Conservation (phyloP, 352 stramenopile species). For the Phytophthora meadii region DNA sequence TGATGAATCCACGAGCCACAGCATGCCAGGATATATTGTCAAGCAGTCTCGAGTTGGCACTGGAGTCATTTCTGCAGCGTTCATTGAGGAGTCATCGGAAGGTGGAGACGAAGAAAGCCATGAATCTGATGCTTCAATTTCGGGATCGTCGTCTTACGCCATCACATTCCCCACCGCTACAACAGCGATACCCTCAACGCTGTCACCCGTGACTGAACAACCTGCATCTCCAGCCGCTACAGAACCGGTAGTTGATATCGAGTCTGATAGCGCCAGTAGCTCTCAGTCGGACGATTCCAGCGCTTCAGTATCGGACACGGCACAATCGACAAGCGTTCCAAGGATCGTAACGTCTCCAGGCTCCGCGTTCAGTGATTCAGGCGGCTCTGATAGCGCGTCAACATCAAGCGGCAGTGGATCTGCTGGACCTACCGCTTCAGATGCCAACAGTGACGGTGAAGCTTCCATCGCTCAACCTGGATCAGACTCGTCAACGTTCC, state of each 20-base stretch:
- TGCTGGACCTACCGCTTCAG: background rate
- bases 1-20: conserved; percentile 12
- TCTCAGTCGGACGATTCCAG: conserved; percentile 12
- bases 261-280: background rate
- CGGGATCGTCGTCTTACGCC: conserved; percentile 5
- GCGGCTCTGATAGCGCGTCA: background rate
- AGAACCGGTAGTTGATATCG: background rate
- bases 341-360: background rate
- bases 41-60: background rate
- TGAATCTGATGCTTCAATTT: conserved; percentile 1
- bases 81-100: background rate
- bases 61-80: conserved; percentile 5
- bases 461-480: conserved; percentile 40
- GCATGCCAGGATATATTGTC: conserved; percentile 1
- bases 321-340: conserved; percentile 1
- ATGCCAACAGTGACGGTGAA: conserved; percentile 1
- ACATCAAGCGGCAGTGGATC: conserved; percentile 2
- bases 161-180: conserved; percentile 3
- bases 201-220: background rate
- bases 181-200: conserved; percentile 2
- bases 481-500: conserved; percentile 57
- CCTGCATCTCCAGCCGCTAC: background rate
- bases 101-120: conserved; percentile 3
- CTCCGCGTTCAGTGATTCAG: conserved; percentile 1
- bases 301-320: conserved; percentile 4